phyloP scores from a whole-genome alignment of 2,329 filamentous ascomycete species.

The Pseudogymnoascus destructans region DNA sequence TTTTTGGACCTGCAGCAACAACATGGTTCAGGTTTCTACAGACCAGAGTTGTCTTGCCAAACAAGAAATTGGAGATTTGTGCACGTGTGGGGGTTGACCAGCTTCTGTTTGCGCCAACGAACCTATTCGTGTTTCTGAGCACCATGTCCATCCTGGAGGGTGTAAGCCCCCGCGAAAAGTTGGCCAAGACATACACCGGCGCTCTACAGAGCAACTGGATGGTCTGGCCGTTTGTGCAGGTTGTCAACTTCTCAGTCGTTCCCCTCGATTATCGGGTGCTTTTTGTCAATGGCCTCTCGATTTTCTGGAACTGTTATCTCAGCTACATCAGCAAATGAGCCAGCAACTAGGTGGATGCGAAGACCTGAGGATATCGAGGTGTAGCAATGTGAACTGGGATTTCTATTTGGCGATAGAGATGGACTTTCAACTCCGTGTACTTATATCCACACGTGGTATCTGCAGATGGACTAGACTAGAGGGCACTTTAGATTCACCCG shows the following conservation, averaged over 20 bases:
- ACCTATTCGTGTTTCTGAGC: slow-evolving; percentile 52
- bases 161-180: slow-evolving; percentile 43
- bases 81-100: slow-evolving; percentile 55
- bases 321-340: slow-evolving; percentile 25
- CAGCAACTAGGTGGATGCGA: background rate
- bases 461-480: background rate
- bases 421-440: background rate
- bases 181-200: slow-evolving; percentile 43
- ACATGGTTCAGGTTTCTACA: slow-evolving; percentile 59
- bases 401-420: background rate
- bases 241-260: slow-evolving; percentile 57
- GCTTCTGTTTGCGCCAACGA: slow-evolving; percentile 49
- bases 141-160: slow-evolving; percentile 57
- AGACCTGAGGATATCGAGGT: background rate
- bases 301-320: slow-evolving; percentile 38
- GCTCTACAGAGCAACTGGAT: slow-evolving; percentile 57
- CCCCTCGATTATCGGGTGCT: slow-evolving; percentile 56
- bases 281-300: slow-evolving; percentile 54
- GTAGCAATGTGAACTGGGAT: background rate
- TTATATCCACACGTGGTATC: background rate
- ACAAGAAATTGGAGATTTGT: slow-evolving; percentile 44
- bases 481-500: background rate
- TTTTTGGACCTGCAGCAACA: slow-evolving; percentile 60
- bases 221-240: slow-evolving; percentile 57
- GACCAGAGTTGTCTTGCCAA: slow-evolving; percentile 42